Evolutionary conservation across 129 eudicot species (phyloP).

Genomic region (Heracleum sosnowskyi): DNA sequence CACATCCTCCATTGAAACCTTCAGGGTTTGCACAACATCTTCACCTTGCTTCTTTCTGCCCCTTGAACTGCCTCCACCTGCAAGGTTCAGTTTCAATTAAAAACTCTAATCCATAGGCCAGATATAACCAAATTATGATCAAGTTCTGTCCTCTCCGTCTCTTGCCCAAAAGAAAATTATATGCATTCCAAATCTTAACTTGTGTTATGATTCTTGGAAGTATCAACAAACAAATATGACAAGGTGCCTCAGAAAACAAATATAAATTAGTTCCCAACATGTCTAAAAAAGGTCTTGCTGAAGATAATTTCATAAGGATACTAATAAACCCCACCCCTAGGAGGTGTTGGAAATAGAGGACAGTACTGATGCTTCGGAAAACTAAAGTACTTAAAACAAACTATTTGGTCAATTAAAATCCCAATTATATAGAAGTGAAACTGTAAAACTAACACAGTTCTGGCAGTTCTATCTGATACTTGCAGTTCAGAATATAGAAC

Average conservation of each 20-base stretch:
- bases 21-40: conserved; percentile 52
- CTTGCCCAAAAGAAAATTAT: background rate
- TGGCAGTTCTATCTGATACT: background rate
- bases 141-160: background rate
- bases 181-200: background rate
- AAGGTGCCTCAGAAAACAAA: background rate
- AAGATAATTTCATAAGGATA: background rate
- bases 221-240: background rate
- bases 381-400: background rate
- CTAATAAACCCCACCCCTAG: background rate
- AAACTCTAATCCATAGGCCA: background rate
- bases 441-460: background rate
- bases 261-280: background rate
- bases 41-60: conserved; percentile 62
- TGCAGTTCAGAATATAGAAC: background rate
- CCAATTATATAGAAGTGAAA: background rate
- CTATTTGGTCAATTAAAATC: background rate
- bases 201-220: background rate
- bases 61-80: conserved; percentile 49
- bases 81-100: background rate
- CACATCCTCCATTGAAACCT: conserved; percentile 74
- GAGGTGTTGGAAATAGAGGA: background rate
- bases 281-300: background rate
- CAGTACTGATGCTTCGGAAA: background rate
- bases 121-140: background rate